Evolutionary conservation across 192 early-diverging fungal genomes (phyloP).

Genomic region (Mortierella alpina): DNA sequence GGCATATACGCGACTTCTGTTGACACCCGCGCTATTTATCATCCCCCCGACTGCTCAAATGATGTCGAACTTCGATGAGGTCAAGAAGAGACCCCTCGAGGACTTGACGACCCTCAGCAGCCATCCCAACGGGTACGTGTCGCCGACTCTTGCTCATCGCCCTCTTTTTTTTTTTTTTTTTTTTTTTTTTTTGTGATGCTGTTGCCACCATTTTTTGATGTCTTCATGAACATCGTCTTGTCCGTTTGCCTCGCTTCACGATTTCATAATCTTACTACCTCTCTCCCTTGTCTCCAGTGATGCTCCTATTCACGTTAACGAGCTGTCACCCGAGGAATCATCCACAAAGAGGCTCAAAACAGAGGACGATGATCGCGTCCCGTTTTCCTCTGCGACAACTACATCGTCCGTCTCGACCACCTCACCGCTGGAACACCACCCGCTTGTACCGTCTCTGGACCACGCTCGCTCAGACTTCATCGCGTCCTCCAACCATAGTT

Average conservation of each 20-base stretch:
- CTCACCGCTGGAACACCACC: slow-evolving; percentile 28
- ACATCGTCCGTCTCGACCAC: slow-evolving; percentile 5
- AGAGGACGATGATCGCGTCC: slow-evolving; percentile 49
- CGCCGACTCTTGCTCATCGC: neutral
- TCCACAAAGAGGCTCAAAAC: slow-evolving; percentile 45
- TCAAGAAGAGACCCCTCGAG: slow-evolving; percentile 51
- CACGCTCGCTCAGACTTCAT: slow-evolving; percentile 24
- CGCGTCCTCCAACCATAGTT: slow-evolving; percentile 26
- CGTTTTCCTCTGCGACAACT: slow-evolving; percentile 17
- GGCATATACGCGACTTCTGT: neutral
- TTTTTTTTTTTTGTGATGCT: neutral
- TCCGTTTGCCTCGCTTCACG: no score
- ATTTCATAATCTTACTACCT: no score
- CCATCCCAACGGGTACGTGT: slow-evolving; percentile 23
- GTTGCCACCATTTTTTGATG: neutral
- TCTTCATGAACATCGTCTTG: neutral
- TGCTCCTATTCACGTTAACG: slow-evolving; percentile 3
- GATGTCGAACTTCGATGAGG: slow-evolving; percentile 51
- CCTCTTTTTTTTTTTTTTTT: neutral
- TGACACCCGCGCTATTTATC: neutral
- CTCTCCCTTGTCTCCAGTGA: slow-evolving; percentile 1
- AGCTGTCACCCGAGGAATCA: slow-evolving; percentile 32
- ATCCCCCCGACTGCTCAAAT: slow-evolving; percentile 7
- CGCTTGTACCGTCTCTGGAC: slow-evolving; percentile 50
- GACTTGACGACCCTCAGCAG: slow-evolving; percentile 18